These are phyloP conservation scores for Neofusicoccum sp. DNA, from an alignment of 2,329 filamentous ascomycete genomes.

Conservation along the genomic window DNA sequence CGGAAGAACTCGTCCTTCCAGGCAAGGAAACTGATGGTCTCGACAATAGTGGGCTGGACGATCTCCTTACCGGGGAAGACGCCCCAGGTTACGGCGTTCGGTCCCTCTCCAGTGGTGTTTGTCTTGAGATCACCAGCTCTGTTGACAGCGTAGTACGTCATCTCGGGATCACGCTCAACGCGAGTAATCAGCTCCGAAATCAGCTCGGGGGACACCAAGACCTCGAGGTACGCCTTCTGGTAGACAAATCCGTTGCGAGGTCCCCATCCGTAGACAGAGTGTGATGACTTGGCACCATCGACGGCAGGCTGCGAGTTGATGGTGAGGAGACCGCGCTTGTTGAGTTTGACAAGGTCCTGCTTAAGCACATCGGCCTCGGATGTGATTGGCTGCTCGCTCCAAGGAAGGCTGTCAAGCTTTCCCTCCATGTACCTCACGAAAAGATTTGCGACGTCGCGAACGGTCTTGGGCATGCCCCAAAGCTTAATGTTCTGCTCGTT, in stretches of 20 bases:
- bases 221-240: slow-evolving; percentile 94
- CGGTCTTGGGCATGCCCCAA: slow-evolving; percentile 80
- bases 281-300: slow-evolving; percentile 81
- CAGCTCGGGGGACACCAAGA: slow-evolving; percentile 78
- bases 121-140: slow-evolving; percentile 78
- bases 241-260: slow-evolving; percentile 95
- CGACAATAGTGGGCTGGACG: slow-evolving; percentile 99
- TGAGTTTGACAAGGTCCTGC: slow-evolving; percentile 74
- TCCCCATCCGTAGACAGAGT: slow-evolving; percentile 90
- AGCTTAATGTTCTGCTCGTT: slow-evolving; percentile 95
- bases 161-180: slow-evolving; percentile 72
- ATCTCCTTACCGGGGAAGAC: slow-evolving; percentile 99
- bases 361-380: slow-evolving; percentile 78
- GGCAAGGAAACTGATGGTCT: slow-evolving; percentile 93
- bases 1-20: slow-evolving; percentile 99
- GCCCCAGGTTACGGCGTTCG: slow-evolving; percentile 98
- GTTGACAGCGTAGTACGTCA: slow-evolving; percentile 94
- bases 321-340: slow-evolving; percentile 82
- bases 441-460: slow-evolving; percentile 77
- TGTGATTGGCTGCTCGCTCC: slow-evolving; percentile 88
- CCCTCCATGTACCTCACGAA: slow-evolving; percentile 84
- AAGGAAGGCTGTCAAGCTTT: slow-evolving; percentile 78
- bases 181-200: slow-evolving; percentile 74
- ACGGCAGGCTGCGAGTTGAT: slow-evolving; percentile 98
- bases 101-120: slow-evolving; percentile 80